A percentile compares a stretch with the other conserved stretches of the same genome.
Evolutionary conservation across 306 rosid genomes (phyloP).

Genomic region (Myrica gale): DNA sequence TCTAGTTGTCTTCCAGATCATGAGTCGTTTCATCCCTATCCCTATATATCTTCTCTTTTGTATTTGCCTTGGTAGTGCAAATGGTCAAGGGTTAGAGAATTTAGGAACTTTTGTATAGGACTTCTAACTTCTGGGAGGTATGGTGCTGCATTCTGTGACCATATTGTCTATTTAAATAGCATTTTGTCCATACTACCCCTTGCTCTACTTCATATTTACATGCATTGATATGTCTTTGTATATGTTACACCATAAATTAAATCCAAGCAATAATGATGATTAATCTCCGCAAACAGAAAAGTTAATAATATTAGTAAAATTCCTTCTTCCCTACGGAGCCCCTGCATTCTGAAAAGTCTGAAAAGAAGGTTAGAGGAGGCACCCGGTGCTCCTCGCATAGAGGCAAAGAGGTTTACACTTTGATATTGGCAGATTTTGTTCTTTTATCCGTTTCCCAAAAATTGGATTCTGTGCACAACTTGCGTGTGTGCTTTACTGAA

Average conservation of each 20-base stretch:
- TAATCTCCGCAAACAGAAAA: neutral
- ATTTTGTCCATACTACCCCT: too few species aligned
- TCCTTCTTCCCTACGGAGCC: neutral
- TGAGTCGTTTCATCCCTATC: neutral
- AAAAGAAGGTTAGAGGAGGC: too few species aligned
- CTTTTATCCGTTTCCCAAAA: too few species aligned
- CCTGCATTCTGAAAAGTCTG: neutral
- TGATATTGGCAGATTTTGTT: too few species aligned
- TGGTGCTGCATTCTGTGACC: slow-evolving; percentile 1
- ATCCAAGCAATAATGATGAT: neutral
- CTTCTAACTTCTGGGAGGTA: neutral
- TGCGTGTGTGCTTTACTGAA: neutral
- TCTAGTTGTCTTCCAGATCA: slow-evolving; percentile 14
- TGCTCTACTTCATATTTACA: neutral
- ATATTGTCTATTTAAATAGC: neutral
- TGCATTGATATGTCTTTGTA: neutral
- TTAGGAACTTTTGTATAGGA: slow-evolving; percentile 15
- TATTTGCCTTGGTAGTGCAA: slow-evolving; percentile 20
- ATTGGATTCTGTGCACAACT: neutral
- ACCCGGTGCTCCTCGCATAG: too few species aligned
- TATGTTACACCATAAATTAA: neutral
- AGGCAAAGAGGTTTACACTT: too few species aligned
- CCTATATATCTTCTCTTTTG: neutral
- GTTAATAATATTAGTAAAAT: neutral
- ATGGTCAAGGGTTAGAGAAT: slow-evolving; percentile 14